Percentiles rank a stretch among this genome's conserved stretches.
Evolutionary conservation across 2,329 filamentous ascomycete genomes (phyloP).

Genomic region (Fusarium anguioides): DNA sequence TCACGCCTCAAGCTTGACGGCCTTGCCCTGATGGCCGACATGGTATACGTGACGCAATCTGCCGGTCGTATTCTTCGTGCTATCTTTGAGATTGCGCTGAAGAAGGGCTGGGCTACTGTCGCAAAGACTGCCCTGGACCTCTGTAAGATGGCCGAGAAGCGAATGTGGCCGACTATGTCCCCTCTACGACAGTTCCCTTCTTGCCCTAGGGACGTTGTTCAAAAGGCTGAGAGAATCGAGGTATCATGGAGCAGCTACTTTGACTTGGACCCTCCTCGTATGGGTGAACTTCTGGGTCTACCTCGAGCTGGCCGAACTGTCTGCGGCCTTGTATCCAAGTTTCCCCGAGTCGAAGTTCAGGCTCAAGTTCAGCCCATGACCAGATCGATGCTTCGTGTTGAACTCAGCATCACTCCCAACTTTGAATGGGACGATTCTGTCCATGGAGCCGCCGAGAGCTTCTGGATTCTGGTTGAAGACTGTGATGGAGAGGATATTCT

Average conservation of each 20-base stretch:
- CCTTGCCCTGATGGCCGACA: slow-evolving; percentile 94
- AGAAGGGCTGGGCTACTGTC: slow-evolving; percentile 95
- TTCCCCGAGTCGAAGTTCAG: slow-evolving; percentile 91
- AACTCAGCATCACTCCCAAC: slow-evolving; percentile 90
- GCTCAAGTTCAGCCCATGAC: slow-evolving; percentile 96
- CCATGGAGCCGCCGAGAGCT: slow-evolving; percentile 89
- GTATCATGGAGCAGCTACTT: slow-evolving; percentile 95
- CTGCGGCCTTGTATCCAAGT: slow-evolving; percentile 88
- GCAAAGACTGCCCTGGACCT: slow-evolving; percentile 92
- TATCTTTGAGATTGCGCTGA: slow-evolving; percentile 96
- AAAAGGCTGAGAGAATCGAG: slow-evolving; percentile 94
- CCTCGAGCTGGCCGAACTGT: slow-evolving; percentile 88
- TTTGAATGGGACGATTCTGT: slow-evolving; percentile 95
- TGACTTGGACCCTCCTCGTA: slow-evolving; percentile 93
- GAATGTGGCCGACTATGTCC: slow-evolving; percentile 99
- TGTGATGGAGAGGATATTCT: slow-evolving; percentile 96
- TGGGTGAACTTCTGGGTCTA: slow-evolving; percentile 93
- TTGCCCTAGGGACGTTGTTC: slow-evolving; percentile 85
- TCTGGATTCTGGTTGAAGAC: slow-evolving; percentile 98
- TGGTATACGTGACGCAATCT: slow-evolving; percentile 98
- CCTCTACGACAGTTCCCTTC: slow-evolving; percentile 89
- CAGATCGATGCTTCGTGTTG: slow-evolving; percentile 88
- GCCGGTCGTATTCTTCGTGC: slow-evolving; percentile 95
- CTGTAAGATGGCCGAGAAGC: slow-evolving; percentile 99
- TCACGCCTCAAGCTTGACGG: slow-evolving; percentile 94